Conservation (phyloP, 1,139 yeast genomes). For the Geotrichum macrosporum region DNA sequence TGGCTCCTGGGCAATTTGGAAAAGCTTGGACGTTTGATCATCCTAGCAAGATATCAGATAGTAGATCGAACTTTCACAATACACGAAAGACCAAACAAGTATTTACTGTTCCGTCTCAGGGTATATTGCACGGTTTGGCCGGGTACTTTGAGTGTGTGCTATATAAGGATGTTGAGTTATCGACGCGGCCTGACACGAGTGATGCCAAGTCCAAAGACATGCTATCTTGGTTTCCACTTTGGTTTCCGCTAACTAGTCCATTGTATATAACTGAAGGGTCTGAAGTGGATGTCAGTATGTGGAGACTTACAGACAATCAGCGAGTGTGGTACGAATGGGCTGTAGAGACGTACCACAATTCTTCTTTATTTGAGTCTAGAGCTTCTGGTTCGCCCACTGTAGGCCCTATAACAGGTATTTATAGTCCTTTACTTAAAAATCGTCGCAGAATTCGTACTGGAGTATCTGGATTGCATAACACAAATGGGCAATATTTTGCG, state of each 20-base stretch:
- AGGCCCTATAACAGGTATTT: neutral
- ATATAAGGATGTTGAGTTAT: conserved; percentile 53
- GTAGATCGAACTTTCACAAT: conserved; percentile 30
- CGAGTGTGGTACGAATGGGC: conserved; percentile 76
- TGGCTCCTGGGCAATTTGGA: conserved; percentile 20
- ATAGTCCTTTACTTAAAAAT: conserved; percentile 3
- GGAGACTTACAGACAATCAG: conserved; percentile 41
- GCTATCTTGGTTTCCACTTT: conserved; percentile 67
- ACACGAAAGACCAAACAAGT: conserved; percentile 36
- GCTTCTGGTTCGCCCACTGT: neutral
- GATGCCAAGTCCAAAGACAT: conserved; percentile 50
- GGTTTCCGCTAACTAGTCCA: conserved; percentile 62
- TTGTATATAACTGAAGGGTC: conserved; percentile 49
- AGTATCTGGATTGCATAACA: conserved; percentile 29
- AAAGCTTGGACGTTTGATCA: conserved; percentile 16
- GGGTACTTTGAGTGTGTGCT: conserved; percentile 71
- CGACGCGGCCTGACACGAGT: conserved; percentile 48
- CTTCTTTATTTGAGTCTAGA: neutral
- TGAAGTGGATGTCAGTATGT: conserved; percentile 48
- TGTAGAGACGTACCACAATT: conserved; percentile 42
- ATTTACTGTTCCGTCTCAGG: conserved; percentile 44
- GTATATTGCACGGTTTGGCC: conserved; percentile 63
- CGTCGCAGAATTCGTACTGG: conserved; percentile 28
- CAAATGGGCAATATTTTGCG: conserved; percentile 28
- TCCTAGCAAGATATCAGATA: conserved; percentile 7